phyloP scores from a whole-genome alignment of 768 basidiomycete species.

The Lactifluus subvellereus region DNA sequence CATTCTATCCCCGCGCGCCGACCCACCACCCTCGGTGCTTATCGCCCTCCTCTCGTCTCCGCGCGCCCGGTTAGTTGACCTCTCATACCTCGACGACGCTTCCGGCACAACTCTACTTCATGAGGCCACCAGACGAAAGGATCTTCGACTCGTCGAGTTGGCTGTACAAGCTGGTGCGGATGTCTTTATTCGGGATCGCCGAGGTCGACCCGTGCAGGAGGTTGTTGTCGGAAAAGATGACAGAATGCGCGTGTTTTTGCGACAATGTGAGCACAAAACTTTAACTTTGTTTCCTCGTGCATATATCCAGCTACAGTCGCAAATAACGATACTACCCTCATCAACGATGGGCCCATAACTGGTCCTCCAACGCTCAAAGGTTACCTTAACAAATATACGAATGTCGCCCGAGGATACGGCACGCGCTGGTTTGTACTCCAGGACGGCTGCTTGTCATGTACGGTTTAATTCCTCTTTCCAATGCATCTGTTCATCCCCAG shows the following conservation, averaged over 20 bases:
- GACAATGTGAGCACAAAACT: slow-evolving; percentile 58
- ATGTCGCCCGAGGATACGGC: slow-evolving; percentile 85
- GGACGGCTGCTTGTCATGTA: slow-evolving; percentile 79
- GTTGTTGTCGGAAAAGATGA: slow-evolving; percentile 74
- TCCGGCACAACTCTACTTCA: slow-evolving; percentile 77
- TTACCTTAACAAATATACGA: slow-evolving; percentile 87
- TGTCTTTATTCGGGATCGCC: slow-evolving; percentile 76
- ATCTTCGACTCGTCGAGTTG: slow-evolving; percentile 77
- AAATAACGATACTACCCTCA: slow-evolving; percentile 71
- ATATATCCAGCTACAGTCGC: slow-evolving; percentile 43
- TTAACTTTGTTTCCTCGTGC: not conserved
- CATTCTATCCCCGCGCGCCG: slow-evolving; percentile 49
- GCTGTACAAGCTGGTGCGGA: slow-evolving; percentile 82
- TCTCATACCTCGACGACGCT: slow-evolving; percentile 75
- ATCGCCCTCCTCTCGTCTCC: slow-evolving; percentile 61
- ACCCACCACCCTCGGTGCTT: slow-evolving; percentile 37
- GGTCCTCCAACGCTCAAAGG: slow-evolving; percentile 65
- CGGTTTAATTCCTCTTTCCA: slow-evolving; percentile 28
- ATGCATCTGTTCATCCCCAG: not conserved
- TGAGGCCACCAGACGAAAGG: slow-evolving; percentile 77
- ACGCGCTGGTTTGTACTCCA: slow-evolving; percentile 91
- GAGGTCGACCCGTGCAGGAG: slow-evolving; percentile 61
- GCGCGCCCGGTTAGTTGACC: slow-evolving; percentile 63
- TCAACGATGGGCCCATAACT: slow-evolving; percentile 40
- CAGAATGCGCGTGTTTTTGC: slow-evolving; percentile 70